Evolutionary conservation across 352 stramenopile species (phyloP), one percentile per base, ranked within the genome.

Genomic region (Globisporangium splendens): DNA sequence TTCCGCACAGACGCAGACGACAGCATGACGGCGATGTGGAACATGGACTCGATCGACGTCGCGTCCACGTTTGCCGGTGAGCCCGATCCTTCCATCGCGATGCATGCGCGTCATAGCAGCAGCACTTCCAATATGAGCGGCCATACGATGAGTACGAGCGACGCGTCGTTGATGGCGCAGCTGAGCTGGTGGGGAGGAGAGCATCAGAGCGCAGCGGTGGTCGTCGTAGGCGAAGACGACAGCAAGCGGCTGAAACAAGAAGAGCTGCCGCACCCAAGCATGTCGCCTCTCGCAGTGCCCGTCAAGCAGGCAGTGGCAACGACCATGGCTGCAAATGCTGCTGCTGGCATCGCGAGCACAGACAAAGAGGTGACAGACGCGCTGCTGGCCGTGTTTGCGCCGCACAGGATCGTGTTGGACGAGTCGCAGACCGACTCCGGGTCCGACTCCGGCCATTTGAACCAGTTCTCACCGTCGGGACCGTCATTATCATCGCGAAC

Each of bases 361-460:
- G 54, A 61, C 20, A 64, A 46, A 39, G 62, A 67, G 5, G 66
- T 69, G 49, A 66, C 70, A 22, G 63, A 69, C 52, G 59, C 50
- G 21, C 44, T 55, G 33, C 46, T 74, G 15, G 56, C 58, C 4
- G 66, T 59, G 11, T 77, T 74, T 46, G 59, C 58, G 14, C 66
- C 69, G 53, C 62, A 64, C n/a, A 31, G 55, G 24, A 24, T 58
- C 55, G 52, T 66, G 2, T 66, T 56, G 18, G 66, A 77, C 54
- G 69, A 77, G 53, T 72, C 69, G 11, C 62, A 66, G 55, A 52
- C 58, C 1, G 68, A 73, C n/a, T 64, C 62, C 0, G 49, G 54
- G 20, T 57, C 49, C 21, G 62, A 77, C 2, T 53, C 49, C 7
- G 56, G 44, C 31, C 12, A 38, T 13, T 17, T 15, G 12, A 50